A percentile compares a stretch with the other conserved stretches of the same genome.
Evolutionary conservation across 257 asterid genomes (phyloP).

Genomic region (Solanum etuberosum): DNA sequence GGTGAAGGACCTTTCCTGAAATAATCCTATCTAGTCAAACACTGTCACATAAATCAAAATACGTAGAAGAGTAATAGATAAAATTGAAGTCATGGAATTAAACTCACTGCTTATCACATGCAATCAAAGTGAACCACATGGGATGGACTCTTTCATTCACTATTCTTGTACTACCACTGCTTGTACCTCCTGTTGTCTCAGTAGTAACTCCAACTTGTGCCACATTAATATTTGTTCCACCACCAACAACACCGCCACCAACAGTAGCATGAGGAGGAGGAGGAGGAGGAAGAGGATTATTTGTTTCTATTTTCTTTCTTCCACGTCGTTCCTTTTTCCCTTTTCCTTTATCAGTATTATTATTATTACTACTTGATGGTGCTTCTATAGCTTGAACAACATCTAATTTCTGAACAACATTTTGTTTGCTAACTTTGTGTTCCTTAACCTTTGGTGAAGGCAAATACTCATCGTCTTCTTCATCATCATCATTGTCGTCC

Average conservation of each 20-base stretch:
- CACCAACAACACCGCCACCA: not conserved
- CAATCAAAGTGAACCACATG: slow-evolving; percentile 17
- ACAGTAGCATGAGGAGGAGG: not conserved
- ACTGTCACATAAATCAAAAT: not conserved
- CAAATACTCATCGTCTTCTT: not conserved
- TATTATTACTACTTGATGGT: not conserved
- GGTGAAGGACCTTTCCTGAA: not conserved
- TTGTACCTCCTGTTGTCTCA: not conserved
- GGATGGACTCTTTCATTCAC: not conserved
- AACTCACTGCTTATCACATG: slow-evolving; percentile 13
- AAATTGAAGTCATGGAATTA: not conserved
- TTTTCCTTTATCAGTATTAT: not conserved
- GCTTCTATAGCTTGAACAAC: not conserved
- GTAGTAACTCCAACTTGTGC: not conserved
- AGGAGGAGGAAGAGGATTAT: not conserved
- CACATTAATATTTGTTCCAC: not conserved
- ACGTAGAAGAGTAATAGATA: not conserved
- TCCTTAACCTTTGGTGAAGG: not conserved
- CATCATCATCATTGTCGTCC: not conserved
- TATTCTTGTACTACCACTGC: not conserved
- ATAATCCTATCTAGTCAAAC: not conserved
- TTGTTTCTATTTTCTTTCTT: not conserved
- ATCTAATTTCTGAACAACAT: not conserved
- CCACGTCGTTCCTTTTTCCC: not conserved
- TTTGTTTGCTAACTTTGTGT: not conserved